Evolutionary conservation across 768 basidiomycete species (phyloP).

Genomic region (Termitomyces sp.): DNA sequence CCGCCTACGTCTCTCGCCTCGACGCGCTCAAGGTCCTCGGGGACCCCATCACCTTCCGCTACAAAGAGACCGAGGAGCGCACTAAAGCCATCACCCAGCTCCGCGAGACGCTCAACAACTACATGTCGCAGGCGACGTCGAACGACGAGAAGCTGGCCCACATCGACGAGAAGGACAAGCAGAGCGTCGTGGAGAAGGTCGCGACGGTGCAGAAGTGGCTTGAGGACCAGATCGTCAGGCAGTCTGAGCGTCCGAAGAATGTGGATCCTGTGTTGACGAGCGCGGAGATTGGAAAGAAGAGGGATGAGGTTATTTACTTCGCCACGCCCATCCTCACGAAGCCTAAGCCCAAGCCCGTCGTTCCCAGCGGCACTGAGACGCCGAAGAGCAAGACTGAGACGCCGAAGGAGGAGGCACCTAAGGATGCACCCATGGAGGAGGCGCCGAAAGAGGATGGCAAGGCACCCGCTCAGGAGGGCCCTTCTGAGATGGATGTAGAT

Average conservation of each 20-base stretch:
- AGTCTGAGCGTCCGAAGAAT: constrained; percentile 88
- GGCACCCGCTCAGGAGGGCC: constrained; percentile 39
- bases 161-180: constrained; percentile 87
- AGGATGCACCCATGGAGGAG: constrained; percentile 18
- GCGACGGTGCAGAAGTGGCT: constrained; percentile 94
- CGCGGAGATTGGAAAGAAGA: constrained; percentile 85
- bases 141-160: constrained; percentile 85
- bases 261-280: constrained; percentile 80
- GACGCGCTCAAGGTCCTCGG: constrained; percentile 83
- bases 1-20: constrained; percentile 84
- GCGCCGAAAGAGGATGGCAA: constrained; percentile 20
- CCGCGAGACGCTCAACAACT: constrained; percentile 86
- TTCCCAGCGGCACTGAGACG: constrained; percentile 64
- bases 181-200: constrained; percentile 83
- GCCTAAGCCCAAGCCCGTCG: constrained; percentile 88
- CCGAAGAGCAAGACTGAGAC: constrained; percentile 65
- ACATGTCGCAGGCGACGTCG: constrained; percentile 80
- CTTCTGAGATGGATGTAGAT: constrained; percentile 84
- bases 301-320: constrained; percentile 90
- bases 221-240: constrained; percentile 85
- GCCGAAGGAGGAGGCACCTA: constrained; percentile 46
- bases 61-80: constrained; percentile 81
- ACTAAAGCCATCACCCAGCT: constrained; percentile 68
- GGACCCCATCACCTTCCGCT: constrained; percentile 83
- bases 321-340: constrained; percentile 87